Base-by-base conservation (phyloP, 2,329 filamentous ascomycete species). In the Knoxdaviesia proteae region DNA sequence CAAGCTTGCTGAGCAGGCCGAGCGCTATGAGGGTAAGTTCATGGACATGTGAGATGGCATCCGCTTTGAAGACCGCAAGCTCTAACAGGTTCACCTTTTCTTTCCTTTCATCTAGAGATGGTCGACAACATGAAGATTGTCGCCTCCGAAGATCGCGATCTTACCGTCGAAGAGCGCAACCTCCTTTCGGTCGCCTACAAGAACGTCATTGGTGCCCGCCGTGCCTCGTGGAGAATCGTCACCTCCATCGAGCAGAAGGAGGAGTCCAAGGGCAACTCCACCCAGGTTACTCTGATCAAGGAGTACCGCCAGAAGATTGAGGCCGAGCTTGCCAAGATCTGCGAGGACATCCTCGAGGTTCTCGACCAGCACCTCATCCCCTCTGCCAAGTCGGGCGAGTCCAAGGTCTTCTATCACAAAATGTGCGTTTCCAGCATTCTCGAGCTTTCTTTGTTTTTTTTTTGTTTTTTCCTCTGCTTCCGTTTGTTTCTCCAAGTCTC, bases 321-420 rank as follows among this genome's bases (percentile, higher is more conserved):
- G 77, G 71, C 72, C 56, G 88, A 96, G 71, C 80, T 96, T 47
- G 86, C 81, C 63, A 90, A 92, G 73, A 90, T 96, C 70, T 94
- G 88, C 69, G 81, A 94, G 61, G 88, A 96, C 60, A 90, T 96
- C 60, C 80, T 96, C 50, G 82, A 92, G 55, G 87, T 94, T 55
- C 77, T 96, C 46, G 86, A 94, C 68, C 67, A 88, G 67, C 82
- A 88, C 69, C 72, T 96, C 58, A 94, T 96, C 57, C 83, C 84
- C 55, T 90, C 83, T 55, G 88, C 88, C 54, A 80, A 90, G 72
- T 84, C 77, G 57, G 88, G 87, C 65, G 88, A 96, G 73, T 94
- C 86, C 57, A 94, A 94, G 78, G 88, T 96, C 56, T 96, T 96
- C 71, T 94, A 94, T 71, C 87, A 96, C 81, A 96, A 96, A 80